Evolutionary conservation across 208 protist species (phyloP).

Genomic region (Leishmania guyanensis): DNA sequence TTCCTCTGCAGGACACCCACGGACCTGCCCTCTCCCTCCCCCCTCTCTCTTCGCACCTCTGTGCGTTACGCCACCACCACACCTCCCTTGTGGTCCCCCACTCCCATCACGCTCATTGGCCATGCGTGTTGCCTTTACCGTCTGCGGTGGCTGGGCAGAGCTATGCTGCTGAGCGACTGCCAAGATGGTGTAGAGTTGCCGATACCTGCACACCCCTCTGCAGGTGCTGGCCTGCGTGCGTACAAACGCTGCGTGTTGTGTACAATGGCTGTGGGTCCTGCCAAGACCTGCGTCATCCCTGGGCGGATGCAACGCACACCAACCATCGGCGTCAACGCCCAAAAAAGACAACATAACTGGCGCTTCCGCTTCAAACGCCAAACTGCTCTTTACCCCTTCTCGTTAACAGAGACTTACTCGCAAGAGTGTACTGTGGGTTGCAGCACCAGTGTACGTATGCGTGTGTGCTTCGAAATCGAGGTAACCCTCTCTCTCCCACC

Average conservation of each 20-base stretch:
- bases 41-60: too few relatives aligned
- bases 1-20: too few relatives aligned
- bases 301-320: background rate
- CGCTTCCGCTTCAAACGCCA: background rate
- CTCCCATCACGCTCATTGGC: too few relatives aligned
- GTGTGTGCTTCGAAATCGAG: background rate
- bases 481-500: background rate
- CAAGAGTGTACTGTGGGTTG: background rate
- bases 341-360: background rate
- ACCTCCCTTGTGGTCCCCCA: too few relatives aligned
- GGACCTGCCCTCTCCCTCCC: too few relatives aligned
- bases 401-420: background rate
- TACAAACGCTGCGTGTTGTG: background rate
- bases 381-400: background rate
- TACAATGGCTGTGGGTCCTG: background rate
- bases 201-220: background rate
- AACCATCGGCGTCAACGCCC: background rate
- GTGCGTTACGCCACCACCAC: too few relatives aligned
- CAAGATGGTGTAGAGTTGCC: background rate
- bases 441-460: background rate
- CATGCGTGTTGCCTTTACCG: too few relatives aligned
- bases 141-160: too few relatives aligned
- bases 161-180: too few relatives aligned
- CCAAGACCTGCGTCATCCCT: background rate
- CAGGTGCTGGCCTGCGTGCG: background rate